Percentiles rank a stretch among this genome's conserved stretches.
These are phyloP conservation scores for Cytospora piceae DNA, from an alignment of 2,329 filamentous ascomycete genomes.

Conservation along the genomic window DNA sequence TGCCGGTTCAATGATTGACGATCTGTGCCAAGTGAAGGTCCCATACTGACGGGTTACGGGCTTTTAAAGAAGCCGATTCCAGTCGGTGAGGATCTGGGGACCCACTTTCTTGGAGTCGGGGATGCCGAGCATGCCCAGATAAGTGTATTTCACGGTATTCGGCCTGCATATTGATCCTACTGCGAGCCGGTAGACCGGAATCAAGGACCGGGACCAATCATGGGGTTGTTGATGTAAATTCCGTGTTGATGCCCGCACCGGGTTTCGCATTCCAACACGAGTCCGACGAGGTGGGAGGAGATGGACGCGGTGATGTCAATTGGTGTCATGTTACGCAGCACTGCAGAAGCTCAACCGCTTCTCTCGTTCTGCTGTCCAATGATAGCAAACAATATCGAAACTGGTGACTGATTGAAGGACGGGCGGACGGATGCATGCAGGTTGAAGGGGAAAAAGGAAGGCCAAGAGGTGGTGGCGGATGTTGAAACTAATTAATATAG, in stretches of 20 bases:
- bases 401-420: no score
- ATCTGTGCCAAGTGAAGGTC: not conserved
- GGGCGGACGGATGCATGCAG: not conserved
- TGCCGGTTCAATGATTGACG: not conserved
- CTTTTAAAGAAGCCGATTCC: not conserved
- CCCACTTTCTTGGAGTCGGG: not conserved
- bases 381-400: not conserved
- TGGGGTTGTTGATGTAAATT: not conserved
- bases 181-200: not conserved
- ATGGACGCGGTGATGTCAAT: not conserved
- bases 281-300: not conserved
- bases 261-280: not conserved
- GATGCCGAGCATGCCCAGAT: not conserved
- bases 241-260: not conserved
- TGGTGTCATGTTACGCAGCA: not conserved
- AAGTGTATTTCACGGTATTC: no score
- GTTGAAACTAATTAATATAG: not conserved
- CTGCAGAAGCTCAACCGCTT: not conserved
- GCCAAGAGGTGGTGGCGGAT: not conserved
- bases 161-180: not conserved
- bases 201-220: not conserved
- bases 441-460: not conserved
- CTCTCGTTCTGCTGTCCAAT: not conserved
- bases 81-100: not conserved
- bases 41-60: not conserved